These are phyloP conservation scores for Pythium biforme DNA, from an alignment of 352 stramenopile species.

Conservation along the genomic window DNA sequence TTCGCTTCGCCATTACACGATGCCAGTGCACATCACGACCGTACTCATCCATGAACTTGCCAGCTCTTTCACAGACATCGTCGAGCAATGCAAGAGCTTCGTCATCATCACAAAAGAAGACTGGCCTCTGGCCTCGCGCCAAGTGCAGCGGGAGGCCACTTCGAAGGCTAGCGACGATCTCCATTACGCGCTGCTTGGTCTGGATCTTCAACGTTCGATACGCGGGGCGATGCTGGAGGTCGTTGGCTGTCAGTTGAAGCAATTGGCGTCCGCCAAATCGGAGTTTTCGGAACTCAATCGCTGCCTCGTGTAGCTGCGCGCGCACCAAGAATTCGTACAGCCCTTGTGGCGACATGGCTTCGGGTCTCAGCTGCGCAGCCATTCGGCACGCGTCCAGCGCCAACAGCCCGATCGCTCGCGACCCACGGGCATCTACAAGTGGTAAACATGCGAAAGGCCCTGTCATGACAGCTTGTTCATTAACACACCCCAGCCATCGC, in stretches of 20 bases:
- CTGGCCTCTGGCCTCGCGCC: constrained; percentile 5
- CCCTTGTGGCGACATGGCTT: constrained; percentile 50
- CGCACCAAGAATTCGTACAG: constrained; percentile 54
- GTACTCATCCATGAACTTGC: constrained; percentile 48
- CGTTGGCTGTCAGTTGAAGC: constrained; percentile 44
- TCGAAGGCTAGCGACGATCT: constrained; percentile 45
- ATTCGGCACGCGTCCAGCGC: constrained; percentile 58
- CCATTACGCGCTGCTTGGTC: constrained; percentile 55
- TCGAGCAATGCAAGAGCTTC: constrained; percentile 54
- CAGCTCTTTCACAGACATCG: constrained; percentile 36
- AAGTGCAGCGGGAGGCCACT: constrained; percentile 49
- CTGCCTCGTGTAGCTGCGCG: constrained; percentile 51
- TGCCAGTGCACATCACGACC: constrained; percentile 49
- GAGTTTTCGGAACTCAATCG: constrained; percentile 39
- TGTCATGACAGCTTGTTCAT: constrained; percentile 15
- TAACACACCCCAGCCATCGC: constrained; percentile 8
- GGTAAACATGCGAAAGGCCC: constrained; percentile 62
- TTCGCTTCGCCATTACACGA: constrained; percentile 41
- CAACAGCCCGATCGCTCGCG: constrained; percentile 44
- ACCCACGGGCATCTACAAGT: constrained; percentile 21
- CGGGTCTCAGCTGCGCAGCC: constrained; percentile 42
- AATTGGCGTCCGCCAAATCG: constrained; percentile 45
- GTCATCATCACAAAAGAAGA: constrained; percentile 52
- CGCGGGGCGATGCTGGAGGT: constrained; percentile 48
- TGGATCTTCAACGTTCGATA: constrained; percentile 53